Conservation (phyloP, 192 early-diverging fungal genomes). For the Coemansia sp. region DNA sequence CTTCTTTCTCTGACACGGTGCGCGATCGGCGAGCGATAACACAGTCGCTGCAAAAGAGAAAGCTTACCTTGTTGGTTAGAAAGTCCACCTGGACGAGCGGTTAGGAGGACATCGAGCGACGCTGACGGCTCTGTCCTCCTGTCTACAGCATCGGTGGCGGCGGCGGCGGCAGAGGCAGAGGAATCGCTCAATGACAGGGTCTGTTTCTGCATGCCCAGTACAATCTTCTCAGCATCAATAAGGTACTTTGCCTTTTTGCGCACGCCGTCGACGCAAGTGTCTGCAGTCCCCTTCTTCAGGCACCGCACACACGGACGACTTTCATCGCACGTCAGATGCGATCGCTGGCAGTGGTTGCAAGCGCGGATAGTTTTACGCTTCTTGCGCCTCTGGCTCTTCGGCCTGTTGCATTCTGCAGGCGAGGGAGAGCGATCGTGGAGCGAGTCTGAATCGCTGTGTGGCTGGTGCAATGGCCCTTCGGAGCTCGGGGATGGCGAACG, state of each 20-base stretch:
- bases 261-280: constrained; percentile 78
- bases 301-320: constrained; percentile 86
- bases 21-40: not conserved
- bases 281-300: constrained; percentile 75
- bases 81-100: not conserved
- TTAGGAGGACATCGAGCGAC: not conserved
- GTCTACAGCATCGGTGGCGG: not conserved
- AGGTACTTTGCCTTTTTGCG: constrained; percentile 94
- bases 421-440: not conserved
- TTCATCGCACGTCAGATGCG: constrained; percentile 67
- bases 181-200: not conserved
- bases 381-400: constrained; percentile 7
- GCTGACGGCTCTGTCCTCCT: not conserved
- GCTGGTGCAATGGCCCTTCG: not conserved
- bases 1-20: not conserved
- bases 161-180: no score
- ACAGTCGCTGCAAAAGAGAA: no score
- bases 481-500: constrained; percentile 4
- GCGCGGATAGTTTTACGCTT: constrained; percentile 62
- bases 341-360: constrained; percentile 65
- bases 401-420: not conserved
- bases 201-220: constrained; percentile 17
- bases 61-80: not conserved
- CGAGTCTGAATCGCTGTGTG: constrained; percentile 1
- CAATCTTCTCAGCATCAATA: constrained; percentile 59